Evolutionary conservation across 768 basidiomycete species (phyloP).

Genomic region (Rhodosporidiobolus sp.): DNA sequence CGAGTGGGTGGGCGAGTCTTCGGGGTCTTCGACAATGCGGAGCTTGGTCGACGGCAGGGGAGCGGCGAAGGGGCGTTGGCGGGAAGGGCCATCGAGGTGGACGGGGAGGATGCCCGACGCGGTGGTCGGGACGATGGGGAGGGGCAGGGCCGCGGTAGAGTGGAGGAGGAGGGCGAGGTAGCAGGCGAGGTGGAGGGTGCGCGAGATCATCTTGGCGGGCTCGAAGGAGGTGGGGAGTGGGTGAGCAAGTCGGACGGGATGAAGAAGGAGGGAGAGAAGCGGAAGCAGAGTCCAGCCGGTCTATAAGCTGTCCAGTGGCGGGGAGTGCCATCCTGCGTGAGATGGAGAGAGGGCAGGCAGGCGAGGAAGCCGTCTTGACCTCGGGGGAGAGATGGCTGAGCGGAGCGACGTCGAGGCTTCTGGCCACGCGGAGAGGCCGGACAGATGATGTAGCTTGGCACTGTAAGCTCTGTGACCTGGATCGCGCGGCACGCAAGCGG

Average conservation of each 20-base stretch:
- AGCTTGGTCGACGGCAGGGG: neutral
- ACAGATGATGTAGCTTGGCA: no score
- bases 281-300: neutral
- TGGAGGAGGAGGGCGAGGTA: neutral
- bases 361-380: neutral
- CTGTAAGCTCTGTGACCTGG: no score
- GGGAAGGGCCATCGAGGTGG: neutral
- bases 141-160: neutral
- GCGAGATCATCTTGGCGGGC: neutral
- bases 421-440: no score
- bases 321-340: neutral
- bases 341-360: neutral
- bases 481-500: no score
- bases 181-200: neutral
- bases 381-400: no score
- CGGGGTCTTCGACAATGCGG: constrained; percentile 5
- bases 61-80: neutral
- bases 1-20: neutral
- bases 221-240: neutral
- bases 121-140: neutral
- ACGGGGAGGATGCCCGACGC: neutral
- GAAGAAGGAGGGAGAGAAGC: neutral
- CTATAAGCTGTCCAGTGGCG: no score
- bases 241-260: neutral
- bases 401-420: no score